These are phyloP conservation scores for Camellia oleifera DNA, from an alignment of 179 eudicot species.

Conservation along the genomic window DNA sequence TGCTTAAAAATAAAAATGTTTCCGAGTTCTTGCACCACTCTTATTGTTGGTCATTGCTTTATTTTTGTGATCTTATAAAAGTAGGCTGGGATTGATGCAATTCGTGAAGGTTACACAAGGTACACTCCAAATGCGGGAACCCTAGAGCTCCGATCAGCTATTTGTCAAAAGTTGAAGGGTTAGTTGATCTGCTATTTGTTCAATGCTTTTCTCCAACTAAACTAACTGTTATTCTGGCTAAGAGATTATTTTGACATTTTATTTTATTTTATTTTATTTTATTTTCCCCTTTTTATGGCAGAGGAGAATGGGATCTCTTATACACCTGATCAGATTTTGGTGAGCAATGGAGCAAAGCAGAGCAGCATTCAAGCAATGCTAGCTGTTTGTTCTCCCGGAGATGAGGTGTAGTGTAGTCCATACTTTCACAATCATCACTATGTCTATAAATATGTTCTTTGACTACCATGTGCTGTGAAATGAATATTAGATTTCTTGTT, in stretches of 20 bases:
- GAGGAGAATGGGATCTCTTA: constrained; percentile 83
- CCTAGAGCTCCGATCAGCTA: constrained; percentile 71
- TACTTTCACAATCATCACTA: background rate
- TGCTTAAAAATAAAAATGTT: background rate
- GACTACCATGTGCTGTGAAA: background rate
- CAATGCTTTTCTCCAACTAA: background rate
- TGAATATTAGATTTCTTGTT: background rate
- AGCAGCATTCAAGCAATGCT: constrained; percentile 75
- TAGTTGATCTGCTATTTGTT: constrained; percentile 10
- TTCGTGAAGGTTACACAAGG: constrained; percentile 78
- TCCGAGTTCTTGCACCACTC: background rate
- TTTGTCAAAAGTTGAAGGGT: constrained; percentile 81
- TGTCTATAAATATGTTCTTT: background rate
- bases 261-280: background rate
- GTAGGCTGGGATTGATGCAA: constrained; percentile 86
- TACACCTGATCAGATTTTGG: constrained; percentile 74
- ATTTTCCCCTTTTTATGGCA: constrained; percentile 23
- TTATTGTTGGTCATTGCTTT: constrained; percentile 1
- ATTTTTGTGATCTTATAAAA: background rate
- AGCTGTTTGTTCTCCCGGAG: constrained; percentile 96
- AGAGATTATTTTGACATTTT: background rate
- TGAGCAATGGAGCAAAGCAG: constrained; percentile 93
- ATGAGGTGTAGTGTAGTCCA: constrained; percentile 51
- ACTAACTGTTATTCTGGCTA: background rate
- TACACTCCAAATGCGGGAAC: constrained; percentile 95